Base-by-base conservation (phyloP, 176 grass and related monocot genomes). In the Avena atlantica region DNA sequence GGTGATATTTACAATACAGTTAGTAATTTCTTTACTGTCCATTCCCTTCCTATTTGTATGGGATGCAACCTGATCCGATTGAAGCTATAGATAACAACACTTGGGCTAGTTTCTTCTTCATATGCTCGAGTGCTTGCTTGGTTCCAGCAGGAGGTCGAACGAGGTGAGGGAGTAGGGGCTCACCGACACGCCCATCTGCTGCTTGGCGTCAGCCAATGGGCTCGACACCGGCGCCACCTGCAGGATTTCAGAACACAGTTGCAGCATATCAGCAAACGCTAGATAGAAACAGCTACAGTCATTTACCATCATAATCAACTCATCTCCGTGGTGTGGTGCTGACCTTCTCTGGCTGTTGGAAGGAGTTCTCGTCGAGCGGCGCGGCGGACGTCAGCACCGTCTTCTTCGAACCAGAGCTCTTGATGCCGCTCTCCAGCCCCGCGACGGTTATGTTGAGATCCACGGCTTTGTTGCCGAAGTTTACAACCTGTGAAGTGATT, bases 291-390 rank as follows among this genome's bases (percentile, higher is more conserved):
- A 12, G 27, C 5, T 49, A 16, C 3, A 19, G 19, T 9, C n/a
- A n/a, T 53, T 44, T 47, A 24, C 71, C 70, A 15, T 47, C 2
- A 13, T 5, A 10, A 79, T 6, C 24, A 12, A 49, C 44, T 81
- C 52, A 51, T 10, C 16, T 29, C 3, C 15, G 6, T 17, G 47
- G 21, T 75, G 23, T 45, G 55, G 76, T 14, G 23, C 50, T n/a
- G 45, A 95, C 95, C 91, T 93, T 98, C 7, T 89, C 81, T 78
- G 89, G 93, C 53, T 85, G 76, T 40, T 76, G 51, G 60, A 98
- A 95, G 4, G 91, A 98, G 81, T 98, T 98, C 74, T 93, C 95
- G 23, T 92, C 95, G 53, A 89, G 91, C 4, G 88, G 60, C 13
- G 84, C 79, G 50, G 34, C 57, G 6, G 95, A 98, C n/a, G 93